Evolutionary conservation across 495 filamentous ascomycete species (phyloP).

Genomic region (Xylaria cubensis): DNA sequence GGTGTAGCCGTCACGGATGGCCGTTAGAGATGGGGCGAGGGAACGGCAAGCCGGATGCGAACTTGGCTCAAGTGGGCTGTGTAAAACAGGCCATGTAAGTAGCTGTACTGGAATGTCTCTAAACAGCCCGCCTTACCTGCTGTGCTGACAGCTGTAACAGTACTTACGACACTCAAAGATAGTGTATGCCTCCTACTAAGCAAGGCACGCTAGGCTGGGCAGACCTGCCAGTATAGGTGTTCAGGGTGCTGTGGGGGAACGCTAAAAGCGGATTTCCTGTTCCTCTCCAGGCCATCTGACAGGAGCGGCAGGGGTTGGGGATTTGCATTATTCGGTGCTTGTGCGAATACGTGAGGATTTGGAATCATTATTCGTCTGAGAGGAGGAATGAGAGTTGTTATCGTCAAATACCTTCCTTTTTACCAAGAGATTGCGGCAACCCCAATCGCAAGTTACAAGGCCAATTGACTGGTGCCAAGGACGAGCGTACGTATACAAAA

Average conservation of each 20-base stretch:
- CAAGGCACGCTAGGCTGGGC: not conserved
- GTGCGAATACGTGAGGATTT: slow-evolving; percentile 19
- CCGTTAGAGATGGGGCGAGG: slow-evolving; percentile 1
- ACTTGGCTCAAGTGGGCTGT: slow-evolving; percentile 17
- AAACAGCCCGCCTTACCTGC: not conserved
- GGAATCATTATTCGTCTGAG: not conserved
- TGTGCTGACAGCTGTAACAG: not conserved
- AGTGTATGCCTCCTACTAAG: too few relatives aligned
- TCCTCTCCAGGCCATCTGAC: slow-evolving; percentile 7
- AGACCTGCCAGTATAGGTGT: not conserved
- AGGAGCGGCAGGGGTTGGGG: slow-evolving; percentile 12
- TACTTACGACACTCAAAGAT: not conserved
- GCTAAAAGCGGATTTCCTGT: slow-evolving; percentile 13
- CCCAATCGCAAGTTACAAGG: not conserved
- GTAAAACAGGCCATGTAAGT: not conserved
- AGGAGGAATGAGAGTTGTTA: not conserved
- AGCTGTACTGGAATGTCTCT: not conserved
- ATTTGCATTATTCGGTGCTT: slow-evolving; percentile 15
- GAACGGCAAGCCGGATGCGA: slow-evolving; percentile 5
- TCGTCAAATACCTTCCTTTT: not conserved
- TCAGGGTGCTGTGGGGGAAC: slow-evolving; percentile 14
- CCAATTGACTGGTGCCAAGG: slow-evolving; percentile 22
- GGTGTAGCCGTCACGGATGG: not conserved
- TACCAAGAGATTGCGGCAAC: slow-evolving; percentile 8
- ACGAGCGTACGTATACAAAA: slow-evolving; percentile 14